Percentiles rank a stretch among this genome's conserved stretches.
Evolutionary conservation across 2,329 filamentous ascomycete genomes (phyloP).

Genomic region (Pseudogymnoascus sp.): DNA sequence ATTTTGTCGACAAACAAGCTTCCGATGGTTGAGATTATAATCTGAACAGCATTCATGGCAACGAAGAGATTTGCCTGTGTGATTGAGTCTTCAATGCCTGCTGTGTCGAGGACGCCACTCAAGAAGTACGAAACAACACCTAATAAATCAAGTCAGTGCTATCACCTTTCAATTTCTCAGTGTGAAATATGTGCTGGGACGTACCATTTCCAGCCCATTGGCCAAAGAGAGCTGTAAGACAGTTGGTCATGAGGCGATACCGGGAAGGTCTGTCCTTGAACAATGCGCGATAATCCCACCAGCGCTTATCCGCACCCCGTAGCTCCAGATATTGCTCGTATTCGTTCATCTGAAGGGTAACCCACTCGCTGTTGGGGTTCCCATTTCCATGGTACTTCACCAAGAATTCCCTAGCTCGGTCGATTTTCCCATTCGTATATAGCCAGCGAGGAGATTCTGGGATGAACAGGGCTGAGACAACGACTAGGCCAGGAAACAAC

Average conservation of each 20-base stretch:
- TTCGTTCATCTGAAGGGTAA: slow-evolving; percentile 40
- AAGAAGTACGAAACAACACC: slow-evolving; percentile 43
- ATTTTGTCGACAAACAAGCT: slow-evolving; percentile 47
- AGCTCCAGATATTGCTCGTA: slow-evolving; percentile 41
- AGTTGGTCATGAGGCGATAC: slow-evolving; percentile 43
- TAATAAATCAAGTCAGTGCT: neutral
- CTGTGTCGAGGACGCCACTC: slow-evolving; percentile 42
- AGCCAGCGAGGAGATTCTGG: slow-evolving; percentile 32
- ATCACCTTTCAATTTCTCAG: neutral
- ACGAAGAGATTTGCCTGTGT: slow-evolving; percentile 46
- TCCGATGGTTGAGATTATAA: slow-evolving; percentile 46
- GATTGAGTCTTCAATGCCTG: slow-evolving; percentile 40
- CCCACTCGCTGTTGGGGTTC: slow-evolving; percentile 40
- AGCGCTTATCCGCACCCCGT: slow-evolving; percentile 45
- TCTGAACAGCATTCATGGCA: slow-evolving; percentile 46
- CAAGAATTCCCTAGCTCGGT: slow-evolving; percentile 33
- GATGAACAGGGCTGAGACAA: slow-evolving; percentile 21
- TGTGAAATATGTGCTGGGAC: neutral
- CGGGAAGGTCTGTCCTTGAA: slow-evolving; percentile 41
- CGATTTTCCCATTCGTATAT: slow-evolving; percentile 32
- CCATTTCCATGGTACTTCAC: slow-evolving; percentile 46
- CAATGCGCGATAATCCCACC: slow-evolving; percentile 48
- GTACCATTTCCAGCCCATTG: slow-evolving; percentile 23
- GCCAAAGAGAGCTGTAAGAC: slow-evolving; percentile 32
- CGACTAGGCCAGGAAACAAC: slow-evolving; percentile 23